These are phyloP conservation scores for Botrytis pseudocinerea DNA, from an alignment of 2,329 filamentous ascomycete species.

Conservation along the genomic window DNA sequence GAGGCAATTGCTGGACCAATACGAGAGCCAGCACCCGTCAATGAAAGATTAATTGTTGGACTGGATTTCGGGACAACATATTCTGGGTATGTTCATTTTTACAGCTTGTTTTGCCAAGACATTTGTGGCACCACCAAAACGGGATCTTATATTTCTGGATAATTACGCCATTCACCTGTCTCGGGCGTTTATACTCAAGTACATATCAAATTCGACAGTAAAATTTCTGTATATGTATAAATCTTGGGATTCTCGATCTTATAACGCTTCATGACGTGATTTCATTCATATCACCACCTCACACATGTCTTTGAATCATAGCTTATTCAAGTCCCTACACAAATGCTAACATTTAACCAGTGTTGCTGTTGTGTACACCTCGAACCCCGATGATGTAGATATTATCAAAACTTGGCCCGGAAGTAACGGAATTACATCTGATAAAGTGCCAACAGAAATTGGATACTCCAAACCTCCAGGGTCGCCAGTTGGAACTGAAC, in stretches of 20 bases:
- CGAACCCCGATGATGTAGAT: conserved; percentile 75
- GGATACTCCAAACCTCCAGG: conserved; percentile 52
- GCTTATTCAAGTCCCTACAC: not conserved
- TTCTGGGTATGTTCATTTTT: conserved; percentile 55
- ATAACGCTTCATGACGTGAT: not conserved
- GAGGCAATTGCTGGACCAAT: conserved; percentile 64
- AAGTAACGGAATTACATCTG: conserved; percentile 81
- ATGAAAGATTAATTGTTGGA: conserved; percentile 71
- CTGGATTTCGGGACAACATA: conserved; percentile 87
- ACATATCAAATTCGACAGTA: not conserved
- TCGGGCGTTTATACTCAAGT: not conserved
- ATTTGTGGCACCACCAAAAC: not conserved
- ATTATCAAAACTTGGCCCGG: conserved; percentile 86
- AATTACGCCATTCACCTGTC: not conserved
- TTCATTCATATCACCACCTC: not conserved
- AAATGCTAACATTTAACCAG: conserved; percentile 41
- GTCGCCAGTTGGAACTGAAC: conserved; percentile 45
- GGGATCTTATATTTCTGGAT: not conserved
- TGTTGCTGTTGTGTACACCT: conserved; percentile 72
- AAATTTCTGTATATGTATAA: not conserved
- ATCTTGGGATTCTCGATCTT: not conserved
- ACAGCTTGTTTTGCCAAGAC: conserved; percentile 9
- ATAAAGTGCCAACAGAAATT: conserved; percentile 82
- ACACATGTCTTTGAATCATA: not conserved
- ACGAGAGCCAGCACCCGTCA: conserved; percentile 52